phyloP scores from a whole-genome alignment of 2,329 filamentous ascomycete species.

The Thielaviopsis punctulata region DNA sequence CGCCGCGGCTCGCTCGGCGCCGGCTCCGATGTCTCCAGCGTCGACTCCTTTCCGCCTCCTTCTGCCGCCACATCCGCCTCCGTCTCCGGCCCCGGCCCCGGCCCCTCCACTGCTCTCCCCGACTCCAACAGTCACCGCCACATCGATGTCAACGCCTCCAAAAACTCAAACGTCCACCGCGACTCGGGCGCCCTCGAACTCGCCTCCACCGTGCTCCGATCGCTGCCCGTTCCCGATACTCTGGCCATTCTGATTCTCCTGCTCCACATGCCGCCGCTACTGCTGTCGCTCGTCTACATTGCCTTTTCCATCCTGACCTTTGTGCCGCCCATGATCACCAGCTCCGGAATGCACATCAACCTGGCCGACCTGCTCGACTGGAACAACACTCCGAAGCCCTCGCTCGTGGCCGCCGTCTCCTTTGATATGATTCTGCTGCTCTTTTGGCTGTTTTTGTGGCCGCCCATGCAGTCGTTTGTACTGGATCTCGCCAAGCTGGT shows the following conservation, averaged over 20 bases:
- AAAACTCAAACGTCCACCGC: constrained; percentile 50
- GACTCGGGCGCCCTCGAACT: constrained; percentile 59
- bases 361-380: constrained; percentile 85
- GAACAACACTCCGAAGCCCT: constrained; percentile 69
- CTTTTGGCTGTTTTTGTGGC: constrained; percentile 77
- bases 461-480: constrained; percentile 70
- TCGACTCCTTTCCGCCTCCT: constrained; percentile 21
- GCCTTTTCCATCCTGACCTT: constrained; percentile 88
- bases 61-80: constrained; percentile 18
- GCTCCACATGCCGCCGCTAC: constrained; percentile 76
- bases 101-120: constrained; percentile 11
- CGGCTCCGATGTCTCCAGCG: constrained; percentile 31
- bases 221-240: constrained; percentile 83
- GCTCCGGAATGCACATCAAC: constrained; percentile 62
- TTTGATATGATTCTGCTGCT: constrained; percentile 72
- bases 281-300: constrained; percentile 76
- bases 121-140: constrained; percentile 38
- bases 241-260: constrained; percentile 93
- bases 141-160: constrained; percentile 54
- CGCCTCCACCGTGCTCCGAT: constrained; percentile 70
- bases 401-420: constrained; percentile 61
- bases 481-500: constrained; percentile 84
- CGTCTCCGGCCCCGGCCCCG: constrained; percentile 14
- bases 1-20: constrained; percentile 28
- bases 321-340: constrained; percentile 64